Base-by-base conservation (phyloP, 768 basidiomycete species). In the Auriscalpium microsporum region DNA sequence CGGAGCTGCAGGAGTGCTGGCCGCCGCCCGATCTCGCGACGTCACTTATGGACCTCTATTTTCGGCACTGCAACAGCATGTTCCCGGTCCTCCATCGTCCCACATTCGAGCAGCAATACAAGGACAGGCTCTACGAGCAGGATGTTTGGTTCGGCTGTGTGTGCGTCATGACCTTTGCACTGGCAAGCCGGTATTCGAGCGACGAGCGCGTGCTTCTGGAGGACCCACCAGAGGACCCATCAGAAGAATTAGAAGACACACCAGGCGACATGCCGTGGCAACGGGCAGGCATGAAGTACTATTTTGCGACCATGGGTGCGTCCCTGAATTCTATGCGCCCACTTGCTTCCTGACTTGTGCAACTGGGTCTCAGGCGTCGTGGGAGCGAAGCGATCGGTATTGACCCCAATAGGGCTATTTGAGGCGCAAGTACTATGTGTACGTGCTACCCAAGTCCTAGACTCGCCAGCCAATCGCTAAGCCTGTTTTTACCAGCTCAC, bases 21-120 rank as follows among this genome's bases (percentile, higher is more conserved):
- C 92, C 90, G 40, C 80, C 87, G 0, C 63, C 68, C 14, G 83
- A 86, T 56, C 78, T 92, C 16, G 78, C 78, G 8, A 63, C 68
- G 33, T 65, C 61, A 16, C 74, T 96, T 34, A 79, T 94, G 59
- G 71, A 80, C 40, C 71, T 84, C 33, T 93, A 82, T 65, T 95
- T 95, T 62, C 60, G 69, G 2, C 73, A 83, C 56, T 67, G 76
- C 50, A 87, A 91, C 63, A 63, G 66, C 33, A 72, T 79, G 37
- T 74, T 82, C 53, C 88, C 89, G 8, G 68, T 93, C 17, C 72
- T 94, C 33, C 88, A 92, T 64, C 77, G 76, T 19, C 81, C 81
- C 6, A 82, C 84, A 0, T 92, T 94, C 63, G 72, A 81, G 38
- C 74, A 75, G 14, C 80, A 85, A 47, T 84, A 82, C 73, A 70